Base-by-base conservation (phyloP, 306 rosid species). In the Vigna hirtella region DNA sequence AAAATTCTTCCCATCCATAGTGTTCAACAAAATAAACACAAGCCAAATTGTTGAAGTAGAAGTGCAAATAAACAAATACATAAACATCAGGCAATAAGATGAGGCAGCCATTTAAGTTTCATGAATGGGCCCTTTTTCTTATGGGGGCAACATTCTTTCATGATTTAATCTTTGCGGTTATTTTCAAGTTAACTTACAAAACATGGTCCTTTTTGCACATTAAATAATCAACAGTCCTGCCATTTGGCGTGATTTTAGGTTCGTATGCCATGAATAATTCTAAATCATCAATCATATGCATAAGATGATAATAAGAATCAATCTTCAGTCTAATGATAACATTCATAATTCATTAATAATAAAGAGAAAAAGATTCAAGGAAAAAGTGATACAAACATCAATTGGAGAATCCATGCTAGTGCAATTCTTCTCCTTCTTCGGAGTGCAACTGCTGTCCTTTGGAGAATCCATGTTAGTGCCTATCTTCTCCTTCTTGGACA, bases 361-460 rank as follows among this genome's bases (percentile, higher is more conserved):
- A 40, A 49, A 22, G 50, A 71, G 56, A 62, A 69, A 49, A 77
- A 80, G 70, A 78, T 70, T 63, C 17, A 24, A 70, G 73, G 42
- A 62, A 61, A 43, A 56, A 10, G 47, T 66, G 79, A 65, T 75
- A 88, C 90, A 57, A 64, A 89, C 94, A 56, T 87, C 73, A 82
- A 77, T 84, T 72, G 86, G 83, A 81, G 88, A 83, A 52, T 45
- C 65, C 55, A 30, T 7, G 42, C 24, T 24, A 4, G 57, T 24
- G 86, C 71, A 73, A 69, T 70, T 77, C 84, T 81, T 77, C 57
- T 61, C 80, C 77, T 77, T 79, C 76, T 85, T 66, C 48, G 66
- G 34, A 45, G 78, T 77, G 83, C 63, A 59, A 71, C 12, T 59
- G 48, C 65, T 75, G 70, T 20, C 66, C 72, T 28, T 85, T 73